A percentile compares a stretch with the other conserved stretches of the same genome.
These are phyloP conservation scores for Glycine latifolia DNA, from an alignment of 306 rosid genomes.

Conservation along the genomic window DNA sequence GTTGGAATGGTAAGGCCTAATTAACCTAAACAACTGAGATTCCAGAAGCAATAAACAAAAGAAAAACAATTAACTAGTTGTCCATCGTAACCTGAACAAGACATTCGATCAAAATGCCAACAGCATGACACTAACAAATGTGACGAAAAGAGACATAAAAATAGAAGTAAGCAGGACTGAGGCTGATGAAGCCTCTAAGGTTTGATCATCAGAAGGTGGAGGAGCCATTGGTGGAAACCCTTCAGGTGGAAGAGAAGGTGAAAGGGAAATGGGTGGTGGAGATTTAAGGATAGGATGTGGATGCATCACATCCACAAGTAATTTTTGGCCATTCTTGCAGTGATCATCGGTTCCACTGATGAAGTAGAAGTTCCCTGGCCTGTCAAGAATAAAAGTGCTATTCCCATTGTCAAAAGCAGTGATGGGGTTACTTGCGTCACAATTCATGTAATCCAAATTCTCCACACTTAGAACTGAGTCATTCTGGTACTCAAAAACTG, in stretches of 20 bases:
- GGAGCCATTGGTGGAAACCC: constrained; percentile 40
- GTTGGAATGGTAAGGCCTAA: not conserved
- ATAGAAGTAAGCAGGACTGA: constrained; percentile 41
- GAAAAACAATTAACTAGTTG: not conserved
- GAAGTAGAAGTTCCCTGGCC: constrained; percentile 77
- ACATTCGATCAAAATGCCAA: constrained; percentile 27
- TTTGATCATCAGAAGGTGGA: constrained; percentile 42
- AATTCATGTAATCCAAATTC: constrained; percentile 71
- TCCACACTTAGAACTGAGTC: constrained; percentile 83
- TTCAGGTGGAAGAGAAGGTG: constrained; percentile 46
- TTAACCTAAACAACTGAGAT: constrained; percentile 29
- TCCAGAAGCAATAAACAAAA: not conserved
- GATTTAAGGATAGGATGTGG: constrained; percentile 49
- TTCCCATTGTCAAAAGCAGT: constrained; percentile 69
- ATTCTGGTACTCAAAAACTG: constrained; percentile 80
- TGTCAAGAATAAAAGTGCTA: constrained; percentile 67
- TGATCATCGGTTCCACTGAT: constrained; percentile 70
- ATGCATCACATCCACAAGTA: constrained; percentile 75
- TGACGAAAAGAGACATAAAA: constrained; percentile 37
- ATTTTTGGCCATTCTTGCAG: constrained; percentile 73
- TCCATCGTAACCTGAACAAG: too few species aligned
- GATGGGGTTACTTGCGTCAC: constrained; percentile 67
- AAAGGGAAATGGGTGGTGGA: constrained; percentile 49
- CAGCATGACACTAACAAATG: constrained; percentile 38
- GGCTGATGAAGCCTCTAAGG: constrained; percentile 42